Base-by-base conservation (phyloP, 2,329 filamentous ascomycete species). In the Paracoccidioides brasiliensis region DNA sequence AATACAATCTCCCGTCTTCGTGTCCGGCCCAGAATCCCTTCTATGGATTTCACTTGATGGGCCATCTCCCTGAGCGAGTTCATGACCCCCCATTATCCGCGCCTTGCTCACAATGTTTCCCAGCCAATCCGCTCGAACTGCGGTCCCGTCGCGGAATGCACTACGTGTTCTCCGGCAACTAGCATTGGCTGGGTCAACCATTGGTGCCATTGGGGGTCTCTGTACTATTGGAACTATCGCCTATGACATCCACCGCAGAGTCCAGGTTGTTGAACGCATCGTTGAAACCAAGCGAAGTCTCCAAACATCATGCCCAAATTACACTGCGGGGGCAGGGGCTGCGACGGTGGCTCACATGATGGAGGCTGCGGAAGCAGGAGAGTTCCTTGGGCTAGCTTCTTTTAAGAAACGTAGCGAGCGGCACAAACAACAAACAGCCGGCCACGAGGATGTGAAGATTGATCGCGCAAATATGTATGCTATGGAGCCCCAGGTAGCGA, bases 131-230 rank as follows among this genome's bases (percentile, higher is more conserved):
- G 66, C 67, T 57, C 61, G 68, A 37, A 61, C 70, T 22, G 60
- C 66, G 54, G 68, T 74, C 41, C 73, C 73, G 30, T 75, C 73
- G 30, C 71, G 71, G 57, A 72, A 72, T 64, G 72, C 72, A 45
- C 66, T 75, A 22, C 71, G 71, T 57, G 68, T 70, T 9, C 68
- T 69, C 63, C 71, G 60, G 65, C 71, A 62, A n/a, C 48, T 69
- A 45, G 66, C 67, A n/a, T 58, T 67, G 12, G 64, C 65, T 15
- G 63, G 64, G 41, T 61, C 65, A 12, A 63, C 65, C 2, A 65
- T 72, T 30, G 63, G 62, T 32, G 60, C 60, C n/a, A 55, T 66
- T 49, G 70, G 72, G 7, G 66, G 72, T 41, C 66, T 70, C 48
- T 74, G 71, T 55, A 67, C 70, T 2, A 64, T 72, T 49, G 70